Conservation (phyloP, 495 filamentous ascomycete genomes). For the Hypoxylon lienhwacheense region DNA sequence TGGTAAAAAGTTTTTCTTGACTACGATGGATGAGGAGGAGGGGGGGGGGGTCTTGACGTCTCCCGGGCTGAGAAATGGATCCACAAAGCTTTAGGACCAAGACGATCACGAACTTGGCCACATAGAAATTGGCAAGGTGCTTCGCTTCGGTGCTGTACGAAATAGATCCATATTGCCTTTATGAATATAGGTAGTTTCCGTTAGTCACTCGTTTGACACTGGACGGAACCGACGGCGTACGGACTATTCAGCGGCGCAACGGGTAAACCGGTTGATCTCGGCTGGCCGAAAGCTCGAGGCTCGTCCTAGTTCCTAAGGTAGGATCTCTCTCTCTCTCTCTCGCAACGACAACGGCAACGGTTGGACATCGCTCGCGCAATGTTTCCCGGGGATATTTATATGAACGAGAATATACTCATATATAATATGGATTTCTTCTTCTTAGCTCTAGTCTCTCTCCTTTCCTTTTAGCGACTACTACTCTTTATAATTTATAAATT, state of each 20-base stretch:
- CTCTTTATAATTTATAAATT: conserved; percentile 1
- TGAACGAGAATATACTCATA: conserved; percentile 11
- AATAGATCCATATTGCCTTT: conserved; percentile 14
- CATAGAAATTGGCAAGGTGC: conserved; percentile 21
- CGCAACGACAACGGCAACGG: conserved; percentile 6
- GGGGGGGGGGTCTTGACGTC: no score
- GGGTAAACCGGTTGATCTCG: conserved; percentile 36
- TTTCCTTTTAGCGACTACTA: not conserved
- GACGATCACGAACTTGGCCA: conserved; percentile 22
- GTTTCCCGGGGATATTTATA: conserved; percentile 29
- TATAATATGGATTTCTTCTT: not conserved
- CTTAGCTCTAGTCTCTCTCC: not conserved
- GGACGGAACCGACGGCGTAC: conserved; percentile 19
- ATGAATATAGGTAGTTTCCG: conserved; percentile 25
- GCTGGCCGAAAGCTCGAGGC: conserved; percentile 3
- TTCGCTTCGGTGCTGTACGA: no score
- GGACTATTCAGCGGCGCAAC: conserved; percentile 20
- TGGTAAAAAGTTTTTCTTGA: no score
- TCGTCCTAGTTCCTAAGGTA: no score
- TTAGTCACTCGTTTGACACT: conserved; percentile 25
- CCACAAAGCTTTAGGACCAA: conserved; percentile 26
- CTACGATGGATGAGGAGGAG: no score
- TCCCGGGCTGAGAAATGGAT: conserved; percentile 15
- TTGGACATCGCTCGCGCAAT: conserved; percentile 18
- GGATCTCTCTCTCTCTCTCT: no score